Conservation (phyloP, 805 yeast genomes). For the Yamadazyma takamatsuzukensis region DNA sequence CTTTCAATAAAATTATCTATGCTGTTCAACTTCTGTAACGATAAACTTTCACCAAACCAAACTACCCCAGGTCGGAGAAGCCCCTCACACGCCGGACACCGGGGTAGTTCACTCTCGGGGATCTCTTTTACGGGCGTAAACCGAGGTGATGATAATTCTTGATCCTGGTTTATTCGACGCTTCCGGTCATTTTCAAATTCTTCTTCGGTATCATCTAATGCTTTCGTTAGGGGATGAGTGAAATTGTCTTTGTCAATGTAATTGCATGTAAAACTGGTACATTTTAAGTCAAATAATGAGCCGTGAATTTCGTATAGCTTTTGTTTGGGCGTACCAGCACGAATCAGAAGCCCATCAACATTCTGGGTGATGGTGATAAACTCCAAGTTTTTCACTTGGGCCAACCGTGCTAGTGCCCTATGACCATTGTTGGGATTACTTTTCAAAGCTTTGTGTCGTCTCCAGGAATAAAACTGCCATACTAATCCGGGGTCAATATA, state of each 20-base stretch:
- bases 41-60: slow-evolving; percentile 91
- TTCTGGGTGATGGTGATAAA: slow-evolving; percentile 77
- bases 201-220: slow-evolving; percentile 39
- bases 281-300: slow-evolving; percentile 63
- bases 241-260: slow-evolving; percentile 51
- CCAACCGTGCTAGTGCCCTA: slow-evolving; percentile 59
- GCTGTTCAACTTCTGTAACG: slow-evolving; percentile 55
- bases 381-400: slow-evolving; percentile 29
- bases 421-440: slow-evolving; percentile 79
- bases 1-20: slow-evolving; percentile 69
- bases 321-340: slow-evolving; percentile 58
- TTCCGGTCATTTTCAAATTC: slow-evolving; percentile 22
- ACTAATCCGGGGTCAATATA: slow-evolving; percentile 78
- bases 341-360: slow-evolving; percentile 68
- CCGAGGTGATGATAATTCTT: slow-evolving; percentile 32
- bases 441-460: slow-evolving; percentile 59
- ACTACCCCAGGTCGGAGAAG: slow-evolving; percentile 84
- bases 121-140: slow-evolving; percentile 48
- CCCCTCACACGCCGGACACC: slow-evolving; percentile 70
- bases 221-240: slow-evolving; percentile 57
- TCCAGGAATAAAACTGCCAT: slow-evolving; percentile 81
- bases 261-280: slow-evolving; percentile 74
- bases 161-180: slow-evolving; percentile 9
- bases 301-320: slow-evolving; percentile 77
- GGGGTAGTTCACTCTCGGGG: slow-evolving; percentile 55